Evolutionary conservation across 768 basidiomycete genomes (phyloP).

Genomic region (Sarcomyxa edulis): DNA sequence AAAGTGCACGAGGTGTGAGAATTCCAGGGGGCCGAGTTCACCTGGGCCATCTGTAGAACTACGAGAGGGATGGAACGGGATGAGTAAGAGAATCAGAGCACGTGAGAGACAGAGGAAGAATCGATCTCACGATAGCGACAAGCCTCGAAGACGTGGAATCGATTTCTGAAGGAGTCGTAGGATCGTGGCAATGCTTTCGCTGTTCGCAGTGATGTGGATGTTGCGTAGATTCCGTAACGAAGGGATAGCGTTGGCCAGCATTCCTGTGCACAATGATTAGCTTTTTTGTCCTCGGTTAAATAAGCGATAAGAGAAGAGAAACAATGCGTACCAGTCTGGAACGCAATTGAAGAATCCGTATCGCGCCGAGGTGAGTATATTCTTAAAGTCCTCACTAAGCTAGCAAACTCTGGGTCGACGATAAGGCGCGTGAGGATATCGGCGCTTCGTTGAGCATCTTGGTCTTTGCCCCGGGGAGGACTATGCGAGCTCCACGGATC

Average conservation of each 20-base stretch:
- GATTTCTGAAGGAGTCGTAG: constrained; percentile 46
- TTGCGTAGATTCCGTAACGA: constrained; percentile 55
- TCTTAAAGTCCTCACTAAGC: constrained; percentile 49
- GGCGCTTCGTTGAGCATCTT: constrained; percentile 61
- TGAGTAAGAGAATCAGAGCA: neutral
- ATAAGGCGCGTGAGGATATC: constrained; percentile 68
- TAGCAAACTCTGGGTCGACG: constrained; percentile 52
- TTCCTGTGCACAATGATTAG: constrained; percentile 33
- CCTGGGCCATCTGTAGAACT: constrained; percentile 39
- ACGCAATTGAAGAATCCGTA: constrained; percentile 46
- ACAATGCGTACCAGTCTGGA: constrained; percentile 50
- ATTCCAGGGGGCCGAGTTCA: constrained; percentile 42
- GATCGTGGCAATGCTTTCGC: constrained; percentile 46
- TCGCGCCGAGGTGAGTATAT: constrained; percentile 51
- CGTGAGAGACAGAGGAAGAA: neutral
- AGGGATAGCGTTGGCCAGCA: constrained; percentile 65
- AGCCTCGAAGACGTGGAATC: constrained; percentile 46
- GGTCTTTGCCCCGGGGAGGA: constrained; percentile 25
- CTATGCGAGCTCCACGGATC: constrained; percentile 10
- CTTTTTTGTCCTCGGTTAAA: neutral
- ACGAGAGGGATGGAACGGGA: neutral
- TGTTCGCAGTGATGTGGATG: constrained; percentile 54
- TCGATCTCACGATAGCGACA: constrained; percentile 47
- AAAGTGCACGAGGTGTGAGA: constrained; percentile 56
- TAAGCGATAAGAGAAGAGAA: neutral